Evolutionary conservation across 192 early-diverging fungal species (phyloP).

Genomic region (Glomus cerebriforme): DNA sequence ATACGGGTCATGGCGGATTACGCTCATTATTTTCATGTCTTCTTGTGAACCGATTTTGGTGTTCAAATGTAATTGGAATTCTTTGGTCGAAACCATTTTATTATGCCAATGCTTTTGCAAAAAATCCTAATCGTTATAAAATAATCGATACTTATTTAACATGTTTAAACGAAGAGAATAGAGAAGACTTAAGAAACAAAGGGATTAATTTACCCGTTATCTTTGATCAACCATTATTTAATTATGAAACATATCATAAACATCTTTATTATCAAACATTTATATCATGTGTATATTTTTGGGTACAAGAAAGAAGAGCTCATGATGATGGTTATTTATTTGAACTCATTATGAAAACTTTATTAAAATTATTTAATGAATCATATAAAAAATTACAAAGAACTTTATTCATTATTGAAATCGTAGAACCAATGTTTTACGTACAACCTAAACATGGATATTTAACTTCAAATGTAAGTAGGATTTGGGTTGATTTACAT

Average conservation of each 20-base stretch:
- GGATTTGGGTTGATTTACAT: neutral
- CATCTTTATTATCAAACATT: neutral
- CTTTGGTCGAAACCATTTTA: slow-evolving; percentile 17
- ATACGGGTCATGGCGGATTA: neutral
- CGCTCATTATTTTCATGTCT: neutral
- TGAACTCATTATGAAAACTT: neutral
- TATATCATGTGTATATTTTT: neutral
- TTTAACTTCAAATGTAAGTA: neutral
- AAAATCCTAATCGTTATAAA: neutral
- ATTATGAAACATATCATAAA: neutral
- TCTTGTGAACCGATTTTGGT: neutral
- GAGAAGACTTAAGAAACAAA: neutral
- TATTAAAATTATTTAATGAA: slow-evolving; percentile 1
- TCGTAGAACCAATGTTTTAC: neutral
- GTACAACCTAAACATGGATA: neutral
- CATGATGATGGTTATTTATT: neutral
- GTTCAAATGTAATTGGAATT: neutral
- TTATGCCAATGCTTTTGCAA: neutral
- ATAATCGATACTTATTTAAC: neutral
- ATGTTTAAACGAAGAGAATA: neutral
- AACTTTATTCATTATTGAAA: slow-evolving; percentile 2
- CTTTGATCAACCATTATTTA: neutral
- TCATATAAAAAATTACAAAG: neutral
- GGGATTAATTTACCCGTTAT: neutral
- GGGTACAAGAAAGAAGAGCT: neutral